Base-by-base conservation (phyloP, 2,329 filamentous ascomycete genomes). In the Aspergillus brunneoviolaceus region DNA sequence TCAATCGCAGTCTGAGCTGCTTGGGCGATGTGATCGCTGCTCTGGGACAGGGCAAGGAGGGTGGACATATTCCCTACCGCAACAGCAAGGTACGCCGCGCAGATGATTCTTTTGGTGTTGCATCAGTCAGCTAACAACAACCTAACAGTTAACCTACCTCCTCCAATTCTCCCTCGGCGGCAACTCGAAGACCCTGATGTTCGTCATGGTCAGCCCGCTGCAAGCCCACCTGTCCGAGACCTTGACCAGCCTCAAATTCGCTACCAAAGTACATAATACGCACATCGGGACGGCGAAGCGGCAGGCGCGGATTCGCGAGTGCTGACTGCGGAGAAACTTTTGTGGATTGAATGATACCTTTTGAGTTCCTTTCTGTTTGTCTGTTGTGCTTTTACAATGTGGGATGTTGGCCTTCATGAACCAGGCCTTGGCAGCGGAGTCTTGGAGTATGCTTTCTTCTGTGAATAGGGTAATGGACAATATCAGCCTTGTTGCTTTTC, bases 121-220 rank as follows among this genome's bases (percentile, higher is more conserved):
- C n/a, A 45, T 19, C 14, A 45, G 2, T 6, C 57, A 58, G 65
- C 70, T 70, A 68, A 68, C 60, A 27, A 68, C 60, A 27, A 23
- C 33, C 35, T 11, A 55, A 25, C 59, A 89, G 85, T 84, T 99
- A 65, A 99, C 95, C 9, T 96, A 97, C 72, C 84, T 99, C 51
- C 84, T 99, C 42, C 92, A 98, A 85, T 96, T 95, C 72, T 96
- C 92, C 3, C 82, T 99, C 7, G 94, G 95, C 4, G 95, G 95
- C 16, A 97, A 96, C 76, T 95, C 90, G 68, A 96, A 97, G 79
- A 99, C 95, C 0, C 88, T 99, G 69, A 99, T 99, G 95, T 96
- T 99, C 75, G 92, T 98, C 74, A 98, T 98, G 93, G 90, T 96
- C 59, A 95, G 90, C 68, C 95, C 95, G 35, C 81, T 98, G 60